phyloP scores from a whole-genome alignment of 805 yeast species.

The Sugiyamaella valdiviana region DNA sequence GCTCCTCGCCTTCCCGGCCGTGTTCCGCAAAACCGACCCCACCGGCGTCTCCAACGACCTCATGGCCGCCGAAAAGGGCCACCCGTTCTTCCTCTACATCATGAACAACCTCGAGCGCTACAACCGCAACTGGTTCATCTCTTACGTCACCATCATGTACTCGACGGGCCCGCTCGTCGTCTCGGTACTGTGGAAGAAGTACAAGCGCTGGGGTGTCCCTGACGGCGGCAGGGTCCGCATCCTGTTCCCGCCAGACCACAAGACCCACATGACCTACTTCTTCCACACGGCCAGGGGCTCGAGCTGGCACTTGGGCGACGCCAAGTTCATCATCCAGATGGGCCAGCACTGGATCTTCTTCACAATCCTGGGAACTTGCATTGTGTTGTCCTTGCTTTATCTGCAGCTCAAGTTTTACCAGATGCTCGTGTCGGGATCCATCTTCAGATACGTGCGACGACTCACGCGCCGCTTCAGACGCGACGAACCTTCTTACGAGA shows the following conservation, averaged over 20 bases:
- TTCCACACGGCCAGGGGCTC: conserved; percentile 75
- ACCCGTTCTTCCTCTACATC: conserved; percentile 71
- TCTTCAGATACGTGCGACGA: neutral
- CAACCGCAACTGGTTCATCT: conserved; percentile 73
- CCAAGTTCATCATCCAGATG: conserved; percentile 58
- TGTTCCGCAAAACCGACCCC: conserved; percentile 78
- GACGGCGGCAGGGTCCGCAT: conserved; percentile 63
- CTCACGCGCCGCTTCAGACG: neutral
- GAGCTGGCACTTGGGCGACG: conserved; percentile 88
- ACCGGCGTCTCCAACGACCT: conserved; percentile 89
- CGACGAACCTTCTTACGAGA: conserved; percentile 1
- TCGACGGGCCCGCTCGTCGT: conserved; percentile 86
- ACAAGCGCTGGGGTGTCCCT: conserved; percentile 64
- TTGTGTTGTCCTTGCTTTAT: conserved; percentile 30
- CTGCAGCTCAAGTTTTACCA: conserved; percentile 15
- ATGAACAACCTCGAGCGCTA: conserved; percentile 55
- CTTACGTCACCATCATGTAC: conserved; percentile 85
- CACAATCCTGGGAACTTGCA: conserved; percentile 50
- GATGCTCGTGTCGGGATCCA: conserved; percentile 8
- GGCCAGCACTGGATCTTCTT: conserved; percentile 68
- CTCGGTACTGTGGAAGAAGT: conserved; percentile 78
- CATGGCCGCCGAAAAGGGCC: conserved; percentile 80
- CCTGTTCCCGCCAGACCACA: conserved; percentile 53
- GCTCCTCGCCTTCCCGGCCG: conserved; percentile 69
- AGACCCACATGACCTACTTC: conserved; percentile 49